Base-by-base conservation (phyloP, 176 grass and related monocot species). In the Otatea glauca region DNA sequence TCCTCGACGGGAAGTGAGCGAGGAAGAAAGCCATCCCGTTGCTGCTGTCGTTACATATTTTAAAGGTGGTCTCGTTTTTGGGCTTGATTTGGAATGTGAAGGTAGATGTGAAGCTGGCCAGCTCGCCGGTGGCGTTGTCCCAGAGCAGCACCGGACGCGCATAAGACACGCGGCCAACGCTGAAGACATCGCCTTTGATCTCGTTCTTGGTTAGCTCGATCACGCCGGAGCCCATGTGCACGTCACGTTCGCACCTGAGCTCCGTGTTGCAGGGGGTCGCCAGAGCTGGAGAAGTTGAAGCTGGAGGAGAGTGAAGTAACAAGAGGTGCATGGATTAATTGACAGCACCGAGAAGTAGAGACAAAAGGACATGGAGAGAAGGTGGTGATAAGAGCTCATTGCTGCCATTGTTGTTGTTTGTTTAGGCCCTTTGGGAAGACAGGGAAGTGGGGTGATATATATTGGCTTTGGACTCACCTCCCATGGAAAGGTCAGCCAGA, bases 11-110 rank as follows among this genome's bases (percentile, higher is more conserved):
- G 34, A 80, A 89, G 18, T 63, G 64, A 1, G 44, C 44, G 10
- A 45, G 44, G 81, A 86, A 88, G 90, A 92, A 92, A 51, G 90
- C 83, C 43, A 86, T 87, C 11, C 86, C 78, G 6, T 92, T 83
- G 25, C 56, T 77, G 18, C 14, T 59, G 9, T 0, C 0, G 45
- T 47, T 13, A 35, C 62, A 65, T 3, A 0, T 1, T 0, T 0
- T 3, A 49, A 8, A 7, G 6, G 0, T 0, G 50, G 50, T n/a
- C 7, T 32, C 3, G 34, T 65, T 38, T 32, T n/a, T 65, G 37
- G 70, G 49, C 65, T 25, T 32, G 74, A 88, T 88, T 15, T 74
- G 15, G 78, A 89, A 89, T 6, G 87, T 66, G 69, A 89, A 92
- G 47, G 60, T 75, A 41, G 83, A 76, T 5, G 45, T 27, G 70